These are phyloP conservation scores for Fusarium neocosmosporiellum DNA, from an alignment of 2,329 filamentous ascomycete species.

Conservation along the genomic window DNA sequence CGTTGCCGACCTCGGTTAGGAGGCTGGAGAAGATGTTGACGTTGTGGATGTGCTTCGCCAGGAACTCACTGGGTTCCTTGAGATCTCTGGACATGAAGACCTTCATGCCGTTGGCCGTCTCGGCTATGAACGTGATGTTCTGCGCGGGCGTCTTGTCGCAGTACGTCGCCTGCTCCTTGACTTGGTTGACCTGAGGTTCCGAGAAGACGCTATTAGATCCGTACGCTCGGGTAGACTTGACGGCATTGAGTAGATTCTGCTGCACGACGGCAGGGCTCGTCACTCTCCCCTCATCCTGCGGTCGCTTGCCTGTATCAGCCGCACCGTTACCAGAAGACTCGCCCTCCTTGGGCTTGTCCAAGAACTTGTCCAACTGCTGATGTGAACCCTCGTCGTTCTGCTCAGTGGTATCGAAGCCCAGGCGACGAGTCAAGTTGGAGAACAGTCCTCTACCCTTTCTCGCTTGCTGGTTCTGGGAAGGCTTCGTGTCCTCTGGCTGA, in stretches of 20 bases:
- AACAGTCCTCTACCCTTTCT: constrained; percentile 70
- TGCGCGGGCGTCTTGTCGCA: constrained; percentile 82
- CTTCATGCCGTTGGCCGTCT: constrained; percentile 77
- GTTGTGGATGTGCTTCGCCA: constrained; percentile 67
- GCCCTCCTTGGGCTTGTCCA: constrained; percentile 48
- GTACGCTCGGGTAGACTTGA: constrained; percentile 81
- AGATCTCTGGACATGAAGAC: constrained; percentile 75
- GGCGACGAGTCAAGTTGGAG: constrained; percentile 72
- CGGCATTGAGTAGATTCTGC: constrained; percentile 80
- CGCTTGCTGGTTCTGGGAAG: constrained; percentile 47
- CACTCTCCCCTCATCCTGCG: constrained; percentile 61
- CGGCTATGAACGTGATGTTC: constrained; percentile 77
- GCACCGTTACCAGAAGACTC: constrained; percentile 27
- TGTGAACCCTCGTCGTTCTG: constrained; percentile 55
- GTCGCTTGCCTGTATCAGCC: constrained; percentile 23
- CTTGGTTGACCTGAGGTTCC: constrained; percentile 74
- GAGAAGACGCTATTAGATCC: constrained; percentile 80
- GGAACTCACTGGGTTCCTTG: constrained; percentile 62
- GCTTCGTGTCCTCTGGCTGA: constrained; percentile 65
- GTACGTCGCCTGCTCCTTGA: constrained; percentile 87
- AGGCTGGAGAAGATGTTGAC: constrained; percentile 78
- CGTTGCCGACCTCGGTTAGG: constrained; percentile 73
- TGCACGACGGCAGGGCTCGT: constrained; percentile 71
- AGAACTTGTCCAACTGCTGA: constrained; percentile 57
- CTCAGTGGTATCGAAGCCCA: constrained; percentile 71